Evolutionary conservation across 805 yeast species (phyloP).

Genomic region (Metschnikowia noctiluminum): DNA sequence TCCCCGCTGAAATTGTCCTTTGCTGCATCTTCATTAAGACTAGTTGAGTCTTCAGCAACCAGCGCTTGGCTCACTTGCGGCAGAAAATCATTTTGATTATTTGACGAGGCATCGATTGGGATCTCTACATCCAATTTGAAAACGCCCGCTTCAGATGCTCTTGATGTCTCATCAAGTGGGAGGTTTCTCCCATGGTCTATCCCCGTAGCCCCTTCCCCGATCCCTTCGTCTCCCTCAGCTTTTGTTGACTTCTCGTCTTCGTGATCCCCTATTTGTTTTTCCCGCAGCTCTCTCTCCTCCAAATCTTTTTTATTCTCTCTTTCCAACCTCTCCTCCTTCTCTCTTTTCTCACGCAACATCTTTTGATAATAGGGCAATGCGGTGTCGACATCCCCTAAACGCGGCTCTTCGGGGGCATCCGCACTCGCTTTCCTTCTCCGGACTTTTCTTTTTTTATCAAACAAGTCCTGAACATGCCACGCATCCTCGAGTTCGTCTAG

Average conservation of each 20-base stretch:
- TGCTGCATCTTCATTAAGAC: too few relatives aligned
- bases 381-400: slow-evolving; percentile 32
- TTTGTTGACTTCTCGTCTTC: slow-evolving; percentile 1
- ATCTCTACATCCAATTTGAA: too few relatives aligned
- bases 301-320: slow-evolving; percentile 16
- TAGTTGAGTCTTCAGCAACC: too few relatives aligned
- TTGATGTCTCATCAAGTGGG: too few relatives aligned
- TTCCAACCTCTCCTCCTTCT: slow-evolving; percentile 2
- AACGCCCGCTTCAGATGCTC: too few relatives aligned
- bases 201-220: too few relatives aligned
- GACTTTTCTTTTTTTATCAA: slow-evolving; percentile 36
- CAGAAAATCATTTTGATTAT: too few relatives aligned
- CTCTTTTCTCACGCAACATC: slow-evolving; percentile 24
- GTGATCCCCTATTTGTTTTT: slow-evolving; percentile 15
- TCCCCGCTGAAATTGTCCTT: too few relatives aligned
- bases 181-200: too few relatives aligned
- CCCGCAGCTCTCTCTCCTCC: slow-evolving; percentile 18
- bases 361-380: slow-evolving; percentile 26
- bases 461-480: slow-evolving; percentile 37
- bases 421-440: slow-evolving; percentile 40
- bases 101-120: too few relatives aligned
- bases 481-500: slow-evolving; percentile 56
- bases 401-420: slow-evolving; percentile 25
- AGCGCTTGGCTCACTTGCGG: too few relatives aligned
- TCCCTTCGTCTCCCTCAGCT: too few relatives aligned